A percentile compares a stretch with the other conserved stretches of the same genome.
phyloP scores from a whole-genome alignment of 805 yeast genomes.

The Starmerella floricola region DNA sequence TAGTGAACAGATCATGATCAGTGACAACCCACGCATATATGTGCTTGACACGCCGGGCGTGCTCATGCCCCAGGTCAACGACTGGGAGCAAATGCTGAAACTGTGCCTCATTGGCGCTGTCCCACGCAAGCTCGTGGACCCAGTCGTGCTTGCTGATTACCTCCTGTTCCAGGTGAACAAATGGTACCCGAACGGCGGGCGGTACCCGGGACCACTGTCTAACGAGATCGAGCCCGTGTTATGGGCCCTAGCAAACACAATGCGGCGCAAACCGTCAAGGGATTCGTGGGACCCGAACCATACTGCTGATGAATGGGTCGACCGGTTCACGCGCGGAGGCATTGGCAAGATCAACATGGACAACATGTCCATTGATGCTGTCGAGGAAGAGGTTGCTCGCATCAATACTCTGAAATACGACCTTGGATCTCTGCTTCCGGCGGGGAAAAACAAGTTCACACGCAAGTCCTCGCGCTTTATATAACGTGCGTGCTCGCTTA shows the following conservation, averaged over 20 bases:
- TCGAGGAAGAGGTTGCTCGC: background rate
- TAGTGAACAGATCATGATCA: slow-evolving; percentile 58
- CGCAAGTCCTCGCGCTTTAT: background rate
- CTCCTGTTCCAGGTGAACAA: slow-evolving; percentile 56
- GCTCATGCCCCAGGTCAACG: slow-evolving; percentile 59
- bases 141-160: slow-evolving; percentile 76
- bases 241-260: slow-evolving; percentile 10
- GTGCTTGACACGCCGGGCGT: slow-evolving; percentile 92
- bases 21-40: slow-evolving; percentile 47
- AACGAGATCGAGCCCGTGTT: slow-evolving; percentile 20
- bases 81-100: slow-evolving; percentile 58
- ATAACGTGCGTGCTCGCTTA: background rate
- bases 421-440: background rate
- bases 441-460: background rate
- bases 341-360: slow-evolving; percentile 12
- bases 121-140: slow-evolving; percentile 58
- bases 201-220: slow-evolving; percentile 20
- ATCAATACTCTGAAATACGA: background rate
- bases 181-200: slow-evolving; percentile 18
- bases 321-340: slow-evolving; percentile 12
- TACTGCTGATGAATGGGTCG: slow-evolving; percentile 17
- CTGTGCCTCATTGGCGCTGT: slow-evolving; percentile 68
- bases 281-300: slow-evolving; percentile 13
- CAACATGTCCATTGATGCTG: slow-evolving; percentile 7
- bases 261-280: background rate